Percentiles rank a stretch among this genome's conserved stretches.
phyloP scores from a whole-genome alignment of 176 grass and related monocot genomes.

The Urochloa ruziziensis region DNA sequence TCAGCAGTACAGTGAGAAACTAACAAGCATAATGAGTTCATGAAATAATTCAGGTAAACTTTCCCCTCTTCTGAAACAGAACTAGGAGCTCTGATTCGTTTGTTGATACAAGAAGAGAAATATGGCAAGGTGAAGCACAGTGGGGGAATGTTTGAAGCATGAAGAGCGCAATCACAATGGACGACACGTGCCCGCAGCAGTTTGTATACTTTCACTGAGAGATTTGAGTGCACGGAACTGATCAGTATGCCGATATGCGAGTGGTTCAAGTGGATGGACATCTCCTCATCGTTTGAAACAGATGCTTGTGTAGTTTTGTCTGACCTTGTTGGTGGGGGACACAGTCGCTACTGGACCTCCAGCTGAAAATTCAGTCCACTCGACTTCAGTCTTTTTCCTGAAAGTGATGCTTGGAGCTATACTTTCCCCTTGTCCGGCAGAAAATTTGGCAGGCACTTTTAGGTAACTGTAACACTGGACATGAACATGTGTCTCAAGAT shows the following conservation, averaged over 20 bases:
- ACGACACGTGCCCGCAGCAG: not conserved
- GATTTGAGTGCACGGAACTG: constrained; percentile 15
- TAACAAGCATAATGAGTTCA: not conserved
- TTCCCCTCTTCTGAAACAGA: too few relatives aligned
- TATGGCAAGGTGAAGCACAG: not conserved
- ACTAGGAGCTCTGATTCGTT: not conserved
- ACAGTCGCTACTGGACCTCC: constrained; percentile 29
- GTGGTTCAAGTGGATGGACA: constrained; percentile 18
- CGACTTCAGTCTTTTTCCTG: constrained; percentile 32
- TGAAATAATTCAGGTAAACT: not conserved
- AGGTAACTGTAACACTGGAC: constrained; percentile 26
- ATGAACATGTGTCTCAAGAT: constrained; percentile 37
- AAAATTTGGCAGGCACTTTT: constrained; percentile 22
- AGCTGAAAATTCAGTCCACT: constrained; percentile 41
- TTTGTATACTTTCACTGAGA: not conserved
- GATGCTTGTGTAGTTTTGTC: constrained; percentile 26
- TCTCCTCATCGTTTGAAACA: constrained; percentile 32
- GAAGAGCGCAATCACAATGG: not conserved
- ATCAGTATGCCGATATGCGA: not conserved
- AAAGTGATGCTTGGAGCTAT: constrained; percentile 42
- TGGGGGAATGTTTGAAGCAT: not conserved
- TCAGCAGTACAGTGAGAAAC: not conserved
- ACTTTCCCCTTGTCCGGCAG: constrained; percentile 4
- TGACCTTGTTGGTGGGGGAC: constrained; percentile 33
- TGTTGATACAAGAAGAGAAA: not conserved